Base-by-base conservation (phyloP, 2,329 filamentous ascomycete genomes). In the Chalaropsis thielavioides region DNA sequence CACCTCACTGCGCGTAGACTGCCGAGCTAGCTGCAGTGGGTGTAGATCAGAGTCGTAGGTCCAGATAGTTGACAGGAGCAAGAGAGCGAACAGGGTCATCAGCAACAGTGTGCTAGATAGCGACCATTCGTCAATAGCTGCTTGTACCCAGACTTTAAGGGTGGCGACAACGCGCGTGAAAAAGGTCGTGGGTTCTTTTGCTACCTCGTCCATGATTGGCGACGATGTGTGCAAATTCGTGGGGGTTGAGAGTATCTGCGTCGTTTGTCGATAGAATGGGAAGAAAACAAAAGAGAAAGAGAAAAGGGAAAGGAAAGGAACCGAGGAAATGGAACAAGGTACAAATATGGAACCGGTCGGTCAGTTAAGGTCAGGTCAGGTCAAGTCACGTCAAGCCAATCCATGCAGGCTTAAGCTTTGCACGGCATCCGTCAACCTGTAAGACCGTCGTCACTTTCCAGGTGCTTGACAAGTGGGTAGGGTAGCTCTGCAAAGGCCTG, bases 1-100 rank as follows among this genome's bases (percentile, higher is more conserved):
- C 63, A 97, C 88, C 13, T 86, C 83, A 8, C 90, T 88, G 62
- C 88, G 81, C 68, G 86, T 81, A 2, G 90, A 84, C 78, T 97
- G 94, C 64, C 92, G 84, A 64, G 89, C 89, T 35, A 99, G 85
- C 60, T 97, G 82, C 75, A 96, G 86, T 41, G 94, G 92, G 75
- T 97, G 94, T 4, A 88, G 88, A 77, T 99, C 94, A 5, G 94
- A 89, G 63, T 96, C 92, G 67, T 84, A 82, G 62, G 83, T 81
- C 68, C 84, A 84, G 71, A 88, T 78, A 69, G 95, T 76, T 56
- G 86, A 82, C 75, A 89, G 91, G 66, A 85, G 80, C 65, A 92
- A 75, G 71, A 91, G 81, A 64, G 81, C 78, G 67, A 86, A 77
- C 54, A 96, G 78, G 67, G 83, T 72, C 27, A 86, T 82, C 58